These are phyloP conservation scores for Chlorella variabilis DNA, from an alignment of 163 green algal genomes.

Conservation along the genomic window DNA sequence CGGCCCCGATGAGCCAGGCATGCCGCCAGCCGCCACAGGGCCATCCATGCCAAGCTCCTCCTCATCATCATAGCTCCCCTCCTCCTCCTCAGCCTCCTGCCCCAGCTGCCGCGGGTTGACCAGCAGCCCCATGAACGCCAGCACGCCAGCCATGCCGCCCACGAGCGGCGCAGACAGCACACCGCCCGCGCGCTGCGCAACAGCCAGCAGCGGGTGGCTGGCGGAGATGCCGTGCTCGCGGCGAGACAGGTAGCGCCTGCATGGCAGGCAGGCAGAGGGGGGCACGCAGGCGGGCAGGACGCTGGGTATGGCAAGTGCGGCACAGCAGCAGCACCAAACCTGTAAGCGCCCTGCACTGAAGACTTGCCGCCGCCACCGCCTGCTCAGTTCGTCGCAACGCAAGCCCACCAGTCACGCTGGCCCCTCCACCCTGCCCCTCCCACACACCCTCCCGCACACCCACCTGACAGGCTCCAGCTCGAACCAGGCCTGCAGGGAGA, in stretches of 20 bases:
- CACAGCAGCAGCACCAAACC: background rate
- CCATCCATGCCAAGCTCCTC: background rate
- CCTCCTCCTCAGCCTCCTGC: background rate
- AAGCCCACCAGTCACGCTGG: no score
- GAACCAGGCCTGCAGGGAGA: conserved; percentile 50
- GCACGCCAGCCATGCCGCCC: background rate
- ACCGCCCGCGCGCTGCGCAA: background rate
- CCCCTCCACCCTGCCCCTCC: background rate
- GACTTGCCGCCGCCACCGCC: no score
- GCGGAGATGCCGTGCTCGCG: background rate
- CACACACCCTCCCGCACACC: background rate
- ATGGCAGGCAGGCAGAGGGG: no score
- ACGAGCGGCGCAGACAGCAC: background rate
- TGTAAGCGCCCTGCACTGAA: background rate
- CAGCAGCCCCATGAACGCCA: conserved; percentile 23
- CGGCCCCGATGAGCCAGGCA: no score
- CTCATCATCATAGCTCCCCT: background rate
- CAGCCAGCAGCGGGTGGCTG: background rate
- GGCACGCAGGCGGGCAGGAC: background rate
- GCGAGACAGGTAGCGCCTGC: conserved; percentile 4
- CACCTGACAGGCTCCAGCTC: conserved; percentile 17
- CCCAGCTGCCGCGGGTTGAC: background rate
- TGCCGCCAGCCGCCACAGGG: background rate
- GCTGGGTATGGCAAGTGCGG: background rate
- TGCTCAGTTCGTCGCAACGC: no score